phyloP scores from a whole-genome alignment of 2,329 filamentous ascomycete species.

The Fusarium sororula region DNA sequence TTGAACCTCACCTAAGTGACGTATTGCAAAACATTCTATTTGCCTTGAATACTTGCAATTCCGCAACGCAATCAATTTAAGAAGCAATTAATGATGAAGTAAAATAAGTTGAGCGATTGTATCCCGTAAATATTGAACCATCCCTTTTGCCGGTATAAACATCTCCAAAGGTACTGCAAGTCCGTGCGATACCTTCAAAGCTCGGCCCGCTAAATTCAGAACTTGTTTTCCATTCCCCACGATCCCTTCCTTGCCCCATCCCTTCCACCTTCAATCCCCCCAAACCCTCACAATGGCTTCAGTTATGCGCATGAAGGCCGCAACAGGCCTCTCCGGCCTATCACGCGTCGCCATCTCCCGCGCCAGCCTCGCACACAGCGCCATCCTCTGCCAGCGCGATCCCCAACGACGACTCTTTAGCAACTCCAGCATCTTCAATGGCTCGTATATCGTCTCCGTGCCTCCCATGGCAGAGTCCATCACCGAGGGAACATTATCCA shows the following conservation, averaged over 20 bases:
- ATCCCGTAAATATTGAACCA: background rate
- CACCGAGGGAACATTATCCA: constrained; percentile 43
- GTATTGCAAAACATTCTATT: background rate
- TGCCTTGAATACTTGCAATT: background rate
- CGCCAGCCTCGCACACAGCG: constrained; percentile 30
- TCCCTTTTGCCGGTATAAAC: background rate
- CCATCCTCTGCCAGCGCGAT: constrained; percentile 35
- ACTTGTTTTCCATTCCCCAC: constrained; percentile 15
- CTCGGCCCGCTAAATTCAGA: constrained; percentile 36
- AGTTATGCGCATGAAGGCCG: constrained; percentile 35
- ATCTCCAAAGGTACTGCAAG: constrained; percentile 10
- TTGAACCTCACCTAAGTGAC: background rate
- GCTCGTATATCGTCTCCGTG: constrained; percentile 41
- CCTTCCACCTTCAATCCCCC: background rate
- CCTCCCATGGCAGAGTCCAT: constrained; percentile 48
- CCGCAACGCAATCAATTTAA: background rate
- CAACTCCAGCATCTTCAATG: constrained; percentile 29
- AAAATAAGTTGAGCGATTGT: background rate
- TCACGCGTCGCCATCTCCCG: constrained; percentile 27
- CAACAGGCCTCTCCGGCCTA: constrained; percentile 31
- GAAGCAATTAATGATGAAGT: background rate
- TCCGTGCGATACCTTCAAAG: constrained; percentile 36
- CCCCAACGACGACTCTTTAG: constrained; percentile 38
- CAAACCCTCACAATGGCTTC: constrained; percentile 34
- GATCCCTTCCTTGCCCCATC: background rate